A percentile compares a stretch with the other conserved stretches of the same genome.
phyloP scores from a whole-genome alignment of 1,284 basidiomycete genomes.

The Earliella scabrosa region DNA sequence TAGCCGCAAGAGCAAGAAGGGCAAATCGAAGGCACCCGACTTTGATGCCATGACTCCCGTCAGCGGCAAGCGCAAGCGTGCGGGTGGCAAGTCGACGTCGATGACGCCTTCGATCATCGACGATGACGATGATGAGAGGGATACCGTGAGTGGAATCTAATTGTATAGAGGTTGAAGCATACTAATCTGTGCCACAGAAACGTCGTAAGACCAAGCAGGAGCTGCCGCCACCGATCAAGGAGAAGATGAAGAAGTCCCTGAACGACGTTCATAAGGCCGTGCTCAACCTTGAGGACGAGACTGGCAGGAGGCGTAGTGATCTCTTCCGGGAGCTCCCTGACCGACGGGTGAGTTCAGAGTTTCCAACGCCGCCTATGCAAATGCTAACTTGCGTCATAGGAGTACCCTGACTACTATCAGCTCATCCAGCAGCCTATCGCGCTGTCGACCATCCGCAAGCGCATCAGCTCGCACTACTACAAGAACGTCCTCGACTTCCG shows the following conservation, averaged over 20 bases:
- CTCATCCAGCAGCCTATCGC: conserved; percentile 80
- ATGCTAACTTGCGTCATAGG: conserved; percentile 50
- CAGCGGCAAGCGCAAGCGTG: conserved; percentile 71
- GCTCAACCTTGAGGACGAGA: conserved; percentile 72
- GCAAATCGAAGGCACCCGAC: conserved; percentile 59
- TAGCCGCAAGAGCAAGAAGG: conserved; percentile 60
- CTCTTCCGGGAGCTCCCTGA: conserved; percentile 84
- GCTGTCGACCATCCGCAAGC: conserved; percentile 87
- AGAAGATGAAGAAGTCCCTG: conserved; percentile 87
- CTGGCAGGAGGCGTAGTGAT: conserved; percentile 80
- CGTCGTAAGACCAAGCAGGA: conserved; percentile 75
- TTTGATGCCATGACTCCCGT: conserved; percentile 49
- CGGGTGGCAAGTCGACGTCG: conserved; percentile 71
- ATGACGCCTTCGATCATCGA: conserved; percentile 76
- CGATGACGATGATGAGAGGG: conserved; percentile 73
- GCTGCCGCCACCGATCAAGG: conserved; percentile 57
- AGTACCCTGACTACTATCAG: conserved; percentile 89
- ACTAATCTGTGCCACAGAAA: conserved; percentile 54
- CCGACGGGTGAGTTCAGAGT: conserved; percentile 62
- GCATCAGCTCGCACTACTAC: conserved; percentile 74
- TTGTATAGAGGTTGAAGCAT: not conserved
- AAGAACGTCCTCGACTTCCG: conserved; percentile 77
- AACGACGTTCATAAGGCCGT: conserved; percentile 84
- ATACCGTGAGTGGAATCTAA: conserved; percentile 49
- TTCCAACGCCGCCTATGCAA: too few species aligned